phyloP scores from a whole-genome alignment of 371 early-diverging fungal genomes.

The Mortierella polycephala region DNA sequence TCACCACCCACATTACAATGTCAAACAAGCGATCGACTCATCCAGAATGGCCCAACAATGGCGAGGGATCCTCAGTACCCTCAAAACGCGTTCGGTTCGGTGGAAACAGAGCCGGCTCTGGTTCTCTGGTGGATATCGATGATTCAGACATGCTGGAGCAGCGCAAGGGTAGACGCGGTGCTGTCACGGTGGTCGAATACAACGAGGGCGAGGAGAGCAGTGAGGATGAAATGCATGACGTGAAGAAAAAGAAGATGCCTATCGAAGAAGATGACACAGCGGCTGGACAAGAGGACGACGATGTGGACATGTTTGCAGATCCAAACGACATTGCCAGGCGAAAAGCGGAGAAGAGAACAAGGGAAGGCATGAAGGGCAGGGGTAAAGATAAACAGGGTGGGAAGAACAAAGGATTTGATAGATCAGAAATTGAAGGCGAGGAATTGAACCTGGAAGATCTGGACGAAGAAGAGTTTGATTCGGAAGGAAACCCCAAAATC shows the following conservation, averaged over 20 bases:
- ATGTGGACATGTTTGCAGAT: conserved; percentile 62
- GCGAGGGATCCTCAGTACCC: conserved; percentile 14
- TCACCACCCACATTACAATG: not conserved
- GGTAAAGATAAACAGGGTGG: conserved; percentile 6
- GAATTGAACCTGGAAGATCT: conserved; percentile 23
- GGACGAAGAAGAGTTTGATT: conserved; percentile 53
- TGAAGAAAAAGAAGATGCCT: conserved; percentile 33
- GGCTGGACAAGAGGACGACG: conserved; percentile 58
- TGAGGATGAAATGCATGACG: conserved; percentile 39
- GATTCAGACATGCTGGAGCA: conserved; percentile 45
- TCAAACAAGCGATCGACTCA: conserved; percentile 39
- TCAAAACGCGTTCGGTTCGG: conserved; percentile 47
- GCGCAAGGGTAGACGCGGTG: conserved; percentile 39
- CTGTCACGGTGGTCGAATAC: conserved; percentile 49
- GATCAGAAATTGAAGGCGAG: conserved; percentile 29
- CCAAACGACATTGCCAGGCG: conserved; percentile 53
- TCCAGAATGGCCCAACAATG: conserved; percentile 19
- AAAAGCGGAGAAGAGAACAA: conserved; percentile 18
- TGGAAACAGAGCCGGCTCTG: conserved; percentile 9
- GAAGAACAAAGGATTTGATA: conserved; percentile 16
- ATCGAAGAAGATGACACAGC: conserved; percentile 54
- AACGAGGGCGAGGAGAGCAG: conserved; percentile 41
- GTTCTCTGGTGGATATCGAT: conserved; percentile 28
- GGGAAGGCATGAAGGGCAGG: conserved; percentile 18
- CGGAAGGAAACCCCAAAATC: conserved; percentile 60